phyloP scores from a whole-genome alignment of 768 basidiomycete species.

The Fibroporia radiculosa region DNA sequence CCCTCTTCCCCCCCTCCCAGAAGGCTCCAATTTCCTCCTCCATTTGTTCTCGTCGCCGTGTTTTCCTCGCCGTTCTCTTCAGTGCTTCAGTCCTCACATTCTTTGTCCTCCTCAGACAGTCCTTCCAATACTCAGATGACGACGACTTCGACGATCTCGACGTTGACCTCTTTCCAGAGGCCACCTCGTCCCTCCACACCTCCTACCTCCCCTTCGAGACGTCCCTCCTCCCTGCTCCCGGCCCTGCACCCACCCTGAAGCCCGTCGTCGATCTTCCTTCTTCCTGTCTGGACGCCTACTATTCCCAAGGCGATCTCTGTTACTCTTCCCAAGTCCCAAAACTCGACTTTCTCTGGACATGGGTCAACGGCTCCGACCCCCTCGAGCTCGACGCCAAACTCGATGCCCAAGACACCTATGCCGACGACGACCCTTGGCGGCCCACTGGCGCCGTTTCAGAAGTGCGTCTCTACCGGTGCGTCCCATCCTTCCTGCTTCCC shows the following conservation, averaged over 20 bases:
- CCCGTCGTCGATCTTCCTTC: constrained; percentile 4
- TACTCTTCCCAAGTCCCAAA: constrained; percentile 9
- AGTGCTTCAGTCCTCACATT: background rate
- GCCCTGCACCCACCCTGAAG: background rate
- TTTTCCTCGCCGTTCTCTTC: background rate
- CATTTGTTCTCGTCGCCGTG: background rate
- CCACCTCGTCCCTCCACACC: background rate
- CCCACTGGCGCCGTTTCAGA: constrained; percentile 10
- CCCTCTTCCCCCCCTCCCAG: background rate
- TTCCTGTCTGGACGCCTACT: constrained; percentile 18
- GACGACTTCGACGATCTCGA: background rate
- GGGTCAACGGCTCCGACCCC: constrained; percentile 26
- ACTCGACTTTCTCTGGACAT: constrained; percentile 26
- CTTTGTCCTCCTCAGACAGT: background rate
- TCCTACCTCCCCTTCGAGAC: background rate
- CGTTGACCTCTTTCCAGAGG: background rate
- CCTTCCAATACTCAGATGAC: background rate
- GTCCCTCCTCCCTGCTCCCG: background rate
- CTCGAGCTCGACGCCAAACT: constrained; percentile 13
- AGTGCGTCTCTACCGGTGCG: constrained; percentile 19
- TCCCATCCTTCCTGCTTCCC: background rate
- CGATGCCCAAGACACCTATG: constrained; percentile 3
- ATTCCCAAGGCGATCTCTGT: constrained; percentile 14
- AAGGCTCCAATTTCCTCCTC: background rate
- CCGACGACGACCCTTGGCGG: constrained; percentile 17